Evolutionary conservation across 225 moss, liverwort and hornwort genomes (phyloP).

Genomic region (Sphagnum contortum): DNA sequence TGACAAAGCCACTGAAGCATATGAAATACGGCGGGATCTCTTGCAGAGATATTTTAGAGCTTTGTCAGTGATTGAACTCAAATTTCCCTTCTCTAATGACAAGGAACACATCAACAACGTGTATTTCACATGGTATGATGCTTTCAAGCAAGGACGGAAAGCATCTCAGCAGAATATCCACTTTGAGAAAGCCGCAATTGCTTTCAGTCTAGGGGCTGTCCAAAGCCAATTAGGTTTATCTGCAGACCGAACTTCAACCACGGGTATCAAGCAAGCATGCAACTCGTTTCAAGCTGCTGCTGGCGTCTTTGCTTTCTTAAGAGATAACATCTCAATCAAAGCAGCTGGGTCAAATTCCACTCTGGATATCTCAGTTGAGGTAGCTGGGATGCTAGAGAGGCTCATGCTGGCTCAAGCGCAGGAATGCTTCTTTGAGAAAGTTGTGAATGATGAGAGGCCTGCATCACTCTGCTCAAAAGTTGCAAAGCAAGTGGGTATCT

Average conservation of each 20-base stretch:
- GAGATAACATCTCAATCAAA: conserved; percentile 99
- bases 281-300: conserved; percentile 90
- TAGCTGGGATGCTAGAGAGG: conserved; percentile 96
- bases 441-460: conserved; percentile 77
- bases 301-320: conserved; percentile 83
- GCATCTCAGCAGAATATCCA: conserved; percentile 96
- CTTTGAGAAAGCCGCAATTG: conserved; percentile 96
- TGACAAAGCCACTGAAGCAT: conserved; percentile 70
- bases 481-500: conserved; percentile 92
- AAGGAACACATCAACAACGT: conserved; percentile 83
- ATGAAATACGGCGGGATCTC: conserved; percentile 81
- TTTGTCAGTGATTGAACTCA: conserved; percentile 92
- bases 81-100: conserved; percentile 94
- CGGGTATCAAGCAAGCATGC: conserved; percentile 89
- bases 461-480: conserved; percentile 82
- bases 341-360: conserved; percentile 77
- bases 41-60: conserved; percentile 89
- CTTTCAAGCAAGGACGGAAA: conserved; percentile 90
- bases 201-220: conserved; percentile 90
- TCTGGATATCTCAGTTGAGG: conserved; percentile 89
- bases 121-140: conserved; percentile 93
- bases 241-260: conserved; percentile 67
- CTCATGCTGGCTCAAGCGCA: conserved; percentile 98
- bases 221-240: conserved; percentile 93
- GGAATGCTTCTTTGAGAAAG: conserved; percentile 97